These are phyloP conservation scores for Schizosaccharomyces japonicus DNA, from an alignment of 805 yeast species.

Conservation along the genomic window DNA sequence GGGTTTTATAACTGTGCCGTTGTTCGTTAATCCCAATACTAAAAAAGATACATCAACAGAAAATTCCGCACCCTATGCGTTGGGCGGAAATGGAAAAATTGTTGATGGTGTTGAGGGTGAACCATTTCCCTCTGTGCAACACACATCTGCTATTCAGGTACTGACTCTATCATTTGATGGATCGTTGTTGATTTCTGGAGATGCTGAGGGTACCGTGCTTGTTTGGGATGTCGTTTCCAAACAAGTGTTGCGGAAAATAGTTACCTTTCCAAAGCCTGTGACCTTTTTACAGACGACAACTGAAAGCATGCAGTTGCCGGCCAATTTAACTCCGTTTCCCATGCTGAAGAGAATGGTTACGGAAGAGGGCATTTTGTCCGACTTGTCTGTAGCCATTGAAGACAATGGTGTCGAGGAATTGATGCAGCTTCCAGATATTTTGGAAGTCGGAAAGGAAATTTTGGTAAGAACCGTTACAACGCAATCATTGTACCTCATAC, in stretches of 20 bases:
- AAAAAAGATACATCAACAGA: not conserved
- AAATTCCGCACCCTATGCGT: not conserved
- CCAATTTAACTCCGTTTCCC: not conserved
- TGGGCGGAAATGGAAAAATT: not conserved
- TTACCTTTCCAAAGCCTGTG: conserved; percentile 1
- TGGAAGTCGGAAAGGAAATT: not conserved
- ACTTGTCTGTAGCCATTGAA: not conserved
- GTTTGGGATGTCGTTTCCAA: conserved; percentile 30
- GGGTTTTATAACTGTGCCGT: conserved; percentile 24
- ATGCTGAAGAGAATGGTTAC: not conserved
- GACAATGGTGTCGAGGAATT: not conserved
- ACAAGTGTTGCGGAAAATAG: conserved; percentile 15
- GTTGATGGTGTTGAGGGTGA: not conserved
- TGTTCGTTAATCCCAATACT: conserved; percentile 7
- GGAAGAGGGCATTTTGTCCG: not conserved
- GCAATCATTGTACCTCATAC: not conserved
- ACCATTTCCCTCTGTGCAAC: not conserved
- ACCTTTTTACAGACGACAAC: not conserved
- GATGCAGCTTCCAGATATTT: not conserved
- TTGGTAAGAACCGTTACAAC: not conserved
- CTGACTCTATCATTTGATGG: conserved; percentile 51
- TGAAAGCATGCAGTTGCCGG: not conserved
- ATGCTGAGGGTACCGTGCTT: conserved; percentile 36
- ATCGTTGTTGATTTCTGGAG: conserved; percentile 47
- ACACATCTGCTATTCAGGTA: conserved; percentile 21